Evolutionary conservation across 352 stramenopile species (phyloP), one percentile per base, ranked within the genome.

Genomic region (Phytophthora brassicae): DNA sequence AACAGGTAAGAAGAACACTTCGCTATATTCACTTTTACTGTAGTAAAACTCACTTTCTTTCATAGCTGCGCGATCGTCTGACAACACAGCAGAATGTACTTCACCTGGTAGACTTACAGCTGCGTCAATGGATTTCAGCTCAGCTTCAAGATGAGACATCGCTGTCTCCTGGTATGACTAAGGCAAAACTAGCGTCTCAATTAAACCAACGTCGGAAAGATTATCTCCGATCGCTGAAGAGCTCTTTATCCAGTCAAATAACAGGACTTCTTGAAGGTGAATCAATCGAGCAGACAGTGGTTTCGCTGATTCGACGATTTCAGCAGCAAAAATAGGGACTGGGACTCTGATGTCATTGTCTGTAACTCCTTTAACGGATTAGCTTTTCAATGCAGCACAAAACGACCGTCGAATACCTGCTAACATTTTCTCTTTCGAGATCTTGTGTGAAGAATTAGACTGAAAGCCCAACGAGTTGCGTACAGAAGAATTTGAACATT

Each of bases 111-210:
- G 83, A 90, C 36, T 55, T 90, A 51, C 56, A 75, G 22, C 69
- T 89, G 4, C 72, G 83, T 26, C 72, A 73, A 23, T 88, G 79
- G 77, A 77, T 90, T 64, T 82, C 81, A 1, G 44, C 28, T 17
- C 53, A 70, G 45, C 59, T 89, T 45, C 65, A 60, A 11, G 41
- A 57, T 12, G 51, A 66, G 7, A 41, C 26, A 4, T 29, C 60
- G 0, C 24, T 67, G 19, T 43, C 43, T 13, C 16, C 29, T 17
- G 35, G 47, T 23, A 52, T 23, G 33, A 60, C 55, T 13, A 67
- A 61, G 39, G 39, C 19, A 6, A 43, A 69, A 46, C 31, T 68
- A 4, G 82, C 78, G 2, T 64, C 65, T 20, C 43, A 53, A 20
- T 17, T 89, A 17, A 91, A 89, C 36, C 31, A 66, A 19, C 52